phyloP scores from a whole-genome alignment of 192 early-diverging fungal species.

The Ramicandelaber brevisporus region DNA sequence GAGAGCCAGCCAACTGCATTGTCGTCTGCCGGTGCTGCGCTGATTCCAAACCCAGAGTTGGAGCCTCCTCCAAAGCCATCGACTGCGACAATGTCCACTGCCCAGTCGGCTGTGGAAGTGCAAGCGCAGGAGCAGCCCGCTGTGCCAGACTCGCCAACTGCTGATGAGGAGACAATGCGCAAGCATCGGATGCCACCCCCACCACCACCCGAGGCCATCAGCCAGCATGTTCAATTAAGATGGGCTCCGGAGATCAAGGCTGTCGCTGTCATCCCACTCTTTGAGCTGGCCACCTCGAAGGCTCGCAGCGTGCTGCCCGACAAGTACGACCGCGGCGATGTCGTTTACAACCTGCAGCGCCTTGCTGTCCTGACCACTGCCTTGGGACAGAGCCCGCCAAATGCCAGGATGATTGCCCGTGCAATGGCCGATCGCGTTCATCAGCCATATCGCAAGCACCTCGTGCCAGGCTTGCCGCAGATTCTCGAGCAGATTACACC shows the following conservation, averaged over 20 bases:
- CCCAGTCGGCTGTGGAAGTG: conserved; percentile 5
- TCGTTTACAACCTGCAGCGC: conserved; percentile 89
- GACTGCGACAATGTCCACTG: background rate
- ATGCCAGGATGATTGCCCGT: conserved; percentile 55
- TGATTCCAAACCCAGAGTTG: too few species aligned
- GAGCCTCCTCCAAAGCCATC: too few species aligned
- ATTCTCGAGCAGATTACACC: conserved; percentile 53
- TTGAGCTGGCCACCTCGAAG: conserved; percentile 76
- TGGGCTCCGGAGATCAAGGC: conserved; percentile 45
- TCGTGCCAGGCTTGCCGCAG: conserved; percentile 82
- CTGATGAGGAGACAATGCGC: conserved; percentile 2
- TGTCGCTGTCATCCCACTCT: conserved; percentile 63
- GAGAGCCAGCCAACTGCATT: conserved; percentile 4
- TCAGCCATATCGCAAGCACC: conserved; percentile 77
- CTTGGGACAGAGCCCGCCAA: conserved; percentile 38
- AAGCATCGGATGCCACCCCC: conserved; percentile 10
- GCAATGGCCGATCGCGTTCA: conserved; percentile 95
- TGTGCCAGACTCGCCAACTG: conserved; percentile 1
- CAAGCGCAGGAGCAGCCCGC: conserved; percentile 1
- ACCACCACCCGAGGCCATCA: conserved; percentile 32
- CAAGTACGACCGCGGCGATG: conserved; percentile 49
- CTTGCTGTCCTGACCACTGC: conserved; percentile 73
- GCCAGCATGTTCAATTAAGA: conserved; percentile 35
- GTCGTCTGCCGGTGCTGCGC: too few species aligned
- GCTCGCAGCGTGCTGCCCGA: conserved; percentile 67